Base-by-base conservation (phyloP, 106 monocot species). In the Cymbidium sinense region DNA sequence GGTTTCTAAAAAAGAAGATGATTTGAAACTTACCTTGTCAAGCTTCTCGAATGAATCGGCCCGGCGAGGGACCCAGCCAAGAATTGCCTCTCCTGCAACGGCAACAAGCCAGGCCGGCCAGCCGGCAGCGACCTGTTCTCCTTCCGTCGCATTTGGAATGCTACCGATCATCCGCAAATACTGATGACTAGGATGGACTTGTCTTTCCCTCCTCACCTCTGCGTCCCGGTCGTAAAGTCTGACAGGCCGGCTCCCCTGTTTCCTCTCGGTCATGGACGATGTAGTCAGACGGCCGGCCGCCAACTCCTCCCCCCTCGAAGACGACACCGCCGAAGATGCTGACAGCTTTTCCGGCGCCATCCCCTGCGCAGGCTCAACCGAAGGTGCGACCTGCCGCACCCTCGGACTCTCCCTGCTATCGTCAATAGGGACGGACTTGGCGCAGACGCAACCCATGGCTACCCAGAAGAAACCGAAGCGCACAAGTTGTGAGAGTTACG, bases 371-470 rank as follows among this genome's bases (percentile, higher is more conserved):
- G 33, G 29, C 73, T 23, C 4, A 15, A 77, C 82, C 50, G 33
- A 47, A 67, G 75, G 74, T 33, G 75, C 70, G 67, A 74, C 31
- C 76, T 76, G 47, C 79, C 52, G 47, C 41, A 28, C 10, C 41
- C 69, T 54, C 50, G 87, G 85, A 70, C 74, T 75, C 64, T 80
- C 82, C 43, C 71, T 76, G 83, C 81, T 79, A 79, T 86, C 88
- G 41, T 88, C 87, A 65, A 87, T 75, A 20, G 80, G 83, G 69
- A 73, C 80, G 31, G 89, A 75, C 80, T 87, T 89, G 62, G 90
- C 82, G 72, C 91, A 94, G 77, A 84, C 76, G 82, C 94, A 88
- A 61, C 94, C 89, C 94, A 94, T 94, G 67, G 70, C 54, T 43
- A 17, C 44, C 3, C 29, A 30, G 11, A 31, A 33, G 13, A 3